Base-by-base conservation (phyloP, 805 yeast species). In the Ogataea paraovalis region DNA sequence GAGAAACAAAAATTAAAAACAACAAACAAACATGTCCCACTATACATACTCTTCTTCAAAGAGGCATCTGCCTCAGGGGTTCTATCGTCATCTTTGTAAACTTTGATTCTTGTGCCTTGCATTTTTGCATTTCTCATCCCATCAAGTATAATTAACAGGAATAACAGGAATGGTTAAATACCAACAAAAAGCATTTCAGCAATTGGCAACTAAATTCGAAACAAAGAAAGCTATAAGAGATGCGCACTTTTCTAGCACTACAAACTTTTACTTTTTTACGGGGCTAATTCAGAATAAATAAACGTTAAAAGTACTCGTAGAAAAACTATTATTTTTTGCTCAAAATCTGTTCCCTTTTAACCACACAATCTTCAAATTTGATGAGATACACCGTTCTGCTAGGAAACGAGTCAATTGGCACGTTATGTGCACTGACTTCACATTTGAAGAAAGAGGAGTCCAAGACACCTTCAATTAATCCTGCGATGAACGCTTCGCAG, bases 401-500 rank as follows among this genome's bases (percentile, higher is more conserved):
- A 0, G 92, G 89, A 28, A 58, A 60, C 3, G 73, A 77, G 2
- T 76, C 84, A 2, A 74, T 65, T 1, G 87, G 85, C 16, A 83
- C 87, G 0, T 83, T 75, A 59, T 89, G 96, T 1, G 96, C 96
- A n/a, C 86, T 79, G 7, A 89, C 96, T 41, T 70, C 72, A 13
- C 92, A 90, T 46, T 76, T 80, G 60, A 87, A 87, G 52, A 81
- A 82, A 2, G 87, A 72, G 4, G 85, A 73, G 57, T 86, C 94
- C 48, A 89, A 68, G 1, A 88, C 82, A 0, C 95, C 96, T 62
- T 89, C 96, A 37, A 88, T 74, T 14, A 89, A 75, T 0, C 96
- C 96, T 0, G 96, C 96, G 1, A 83, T 79, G 60, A 85, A 87
- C 0, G 96, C 91, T 14, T 85, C 82, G 59, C 94, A 86, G 60